Conservation (phyloP, 2,329 filamentous ascomycete species). For the Aspergillus alliaceus region DNA sequence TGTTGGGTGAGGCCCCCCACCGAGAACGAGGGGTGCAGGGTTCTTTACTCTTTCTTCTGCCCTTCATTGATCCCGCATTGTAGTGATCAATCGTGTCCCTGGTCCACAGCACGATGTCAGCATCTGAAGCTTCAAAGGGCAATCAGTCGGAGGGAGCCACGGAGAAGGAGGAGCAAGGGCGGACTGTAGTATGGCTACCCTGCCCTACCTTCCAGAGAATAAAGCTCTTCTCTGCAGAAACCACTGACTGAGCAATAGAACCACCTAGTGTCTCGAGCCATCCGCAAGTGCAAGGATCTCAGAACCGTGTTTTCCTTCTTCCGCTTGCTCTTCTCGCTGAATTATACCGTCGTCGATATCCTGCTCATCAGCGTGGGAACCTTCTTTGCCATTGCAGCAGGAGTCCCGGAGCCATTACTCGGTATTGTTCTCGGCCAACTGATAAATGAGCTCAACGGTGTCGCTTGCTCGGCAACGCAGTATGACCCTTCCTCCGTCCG, state of each 20-base stretch:
- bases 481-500: neutral
- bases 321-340: neutral
- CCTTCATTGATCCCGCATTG: too few relatives aligned
- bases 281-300: neutral
- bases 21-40: too few relatives aligned
- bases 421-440: neutral
- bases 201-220: too few relatives aligned
- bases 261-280: neutral
- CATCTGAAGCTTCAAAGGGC: too few relatives aligned
- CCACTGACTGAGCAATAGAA: neutral
- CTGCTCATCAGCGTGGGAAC: neutral
- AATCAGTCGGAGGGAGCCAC: too few relatives aligned
- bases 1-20: too few relatives aligned
- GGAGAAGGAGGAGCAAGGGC: too few relatives aligned
- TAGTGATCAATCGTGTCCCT: too few relatives aligned
- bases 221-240: too few relatives aligned
- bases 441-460: conserved; percentile 3
- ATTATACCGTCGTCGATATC: neutral
- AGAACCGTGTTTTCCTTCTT: neutral
- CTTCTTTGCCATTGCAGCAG: conserved; percentile 1
- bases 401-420: neutral
- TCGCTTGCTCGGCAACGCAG: neutral
- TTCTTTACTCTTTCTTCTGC: too few relatives aligned
- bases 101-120: too few relatives aligned
- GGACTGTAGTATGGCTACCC: too few relatives aligned